Conservation (phyloP, 2,329 filamentous ascomycete species). For the Aureobasidium musti region DNA sequence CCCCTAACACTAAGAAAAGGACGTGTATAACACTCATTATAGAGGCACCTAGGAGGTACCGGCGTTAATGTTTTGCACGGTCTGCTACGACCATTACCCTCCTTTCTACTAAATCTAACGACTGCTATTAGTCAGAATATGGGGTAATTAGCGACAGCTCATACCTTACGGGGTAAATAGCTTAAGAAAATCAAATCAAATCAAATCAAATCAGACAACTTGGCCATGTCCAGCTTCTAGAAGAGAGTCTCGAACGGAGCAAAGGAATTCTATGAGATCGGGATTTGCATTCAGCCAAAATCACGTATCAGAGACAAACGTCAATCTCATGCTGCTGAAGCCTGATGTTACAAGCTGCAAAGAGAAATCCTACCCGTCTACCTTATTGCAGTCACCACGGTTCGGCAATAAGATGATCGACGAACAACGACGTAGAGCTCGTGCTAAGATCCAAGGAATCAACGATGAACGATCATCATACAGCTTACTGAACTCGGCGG, state of each 20-base stretch:
- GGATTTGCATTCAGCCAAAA: not conserved
- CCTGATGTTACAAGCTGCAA: not conserved
- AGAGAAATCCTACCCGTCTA: not conserved
- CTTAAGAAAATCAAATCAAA: constrained; percentile 22
- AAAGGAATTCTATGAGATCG: no score
- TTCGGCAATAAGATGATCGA: not conserved
- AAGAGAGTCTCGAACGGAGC: not conserved
- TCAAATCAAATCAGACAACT: not conserved
- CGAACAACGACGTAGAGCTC: not conserved
- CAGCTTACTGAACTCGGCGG: not conserved
- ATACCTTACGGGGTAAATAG: not conserved
- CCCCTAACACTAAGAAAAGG: constrained; percentile 1
- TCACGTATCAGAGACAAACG: not conserved
- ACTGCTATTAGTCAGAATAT: not conserved
- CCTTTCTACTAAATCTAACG: not conserved
- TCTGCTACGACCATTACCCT: constrained; percentile 8
- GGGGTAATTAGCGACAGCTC: constrained; percentile 5
- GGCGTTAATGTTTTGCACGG: constrained; percentile 10
- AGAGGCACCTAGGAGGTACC: not conserved
- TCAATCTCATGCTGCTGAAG: not conserved
- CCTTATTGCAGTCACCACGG: not conserved
- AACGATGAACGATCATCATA: not conserved
- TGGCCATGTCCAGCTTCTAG: not conserved
- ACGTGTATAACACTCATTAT: not conserved
- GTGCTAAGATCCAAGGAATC: not conserved